Conservation (phyloP, 2,329 filamentous ascomycete genomes). For the Venturiaceae sp. region DNA sequence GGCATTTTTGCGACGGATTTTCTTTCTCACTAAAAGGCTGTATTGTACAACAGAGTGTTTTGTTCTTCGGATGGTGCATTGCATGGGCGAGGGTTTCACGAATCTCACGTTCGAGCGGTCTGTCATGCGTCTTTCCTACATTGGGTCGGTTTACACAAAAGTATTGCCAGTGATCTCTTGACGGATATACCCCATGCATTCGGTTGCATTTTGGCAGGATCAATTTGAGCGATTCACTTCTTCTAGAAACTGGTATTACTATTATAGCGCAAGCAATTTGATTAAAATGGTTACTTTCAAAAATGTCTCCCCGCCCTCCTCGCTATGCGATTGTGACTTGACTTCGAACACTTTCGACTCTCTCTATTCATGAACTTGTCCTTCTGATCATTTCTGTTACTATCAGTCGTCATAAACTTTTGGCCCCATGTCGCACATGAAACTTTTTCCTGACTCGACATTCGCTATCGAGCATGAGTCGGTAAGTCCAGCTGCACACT, state of each 20-base stretch:
- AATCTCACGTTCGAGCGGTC: conserved; percentile 3
- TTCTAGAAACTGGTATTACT: neutral
- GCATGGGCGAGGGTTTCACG: conserved; percentile 1
- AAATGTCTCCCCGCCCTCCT: neutral
- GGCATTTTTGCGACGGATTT: neutral
- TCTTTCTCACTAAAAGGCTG: neutral
- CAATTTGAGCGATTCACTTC: neutral
- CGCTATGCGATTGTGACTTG: neutral
- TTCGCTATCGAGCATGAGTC: neutral
- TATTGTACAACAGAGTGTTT: conserved; percentile 1
- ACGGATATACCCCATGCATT: conserved; percentile 5
- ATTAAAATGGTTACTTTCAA: neutral
- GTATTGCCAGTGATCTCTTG: neutral
- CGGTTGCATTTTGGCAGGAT: conserved; percentile 1
- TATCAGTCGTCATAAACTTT: neutral
- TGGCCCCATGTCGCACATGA: neutral
- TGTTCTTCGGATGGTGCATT: neutral
- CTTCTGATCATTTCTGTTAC: neutral
- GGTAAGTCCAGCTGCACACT: neutral
- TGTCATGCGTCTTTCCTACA: conserved; percentile 1
- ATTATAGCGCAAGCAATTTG: neutral
- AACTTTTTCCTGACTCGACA: neutral
- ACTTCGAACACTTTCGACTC: neutral
- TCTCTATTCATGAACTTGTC: neutral
- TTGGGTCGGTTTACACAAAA: conserved; percentile 2